Conservation (phyloP, 108 stramenopile genomes). For the Stephanodiscus minutulus region DNA sequence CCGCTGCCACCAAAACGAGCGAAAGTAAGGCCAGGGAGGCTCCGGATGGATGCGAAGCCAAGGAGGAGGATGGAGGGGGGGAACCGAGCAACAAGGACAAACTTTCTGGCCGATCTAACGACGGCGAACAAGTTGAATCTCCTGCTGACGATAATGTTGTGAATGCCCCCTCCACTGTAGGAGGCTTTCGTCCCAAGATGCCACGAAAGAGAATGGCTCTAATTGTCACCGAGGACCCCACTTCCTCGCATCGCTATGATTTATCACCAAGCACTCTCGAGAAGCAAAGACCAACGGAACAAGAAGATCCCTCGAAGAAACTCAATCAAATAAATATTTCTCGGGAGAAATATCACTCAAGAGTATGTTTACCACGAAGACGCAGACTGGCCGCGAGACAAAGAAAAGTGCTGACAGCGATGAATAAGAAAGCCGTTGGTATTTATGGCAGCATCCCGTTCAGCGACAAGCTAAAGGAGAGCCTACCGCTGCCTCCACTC, state of each 20-base stretch:
- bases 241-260: background rate
- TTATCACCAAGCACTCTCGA: background rate
- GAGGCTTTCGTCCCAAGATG: conserved; percentile 1
- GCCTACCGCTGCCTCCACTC: too few species aligned
- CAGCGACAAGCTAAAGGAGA: background rate
- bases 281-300: background rate
- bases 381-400: background rate
- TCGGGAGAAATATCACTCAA: background rate
- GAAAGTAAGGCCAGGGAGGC: too few species aligned
- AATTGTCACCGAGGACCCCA: background rate
- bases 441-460: background rate
- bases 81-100: too few species aligned
- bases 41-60: too few species aligned
- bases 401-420: background rate
- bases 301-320: background rate
- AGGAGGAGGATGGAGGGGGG: too few species aligned
- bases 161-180: background rate
- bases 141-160: background rate
- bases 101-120: background rate
- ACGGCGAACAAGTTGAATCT: background rate
- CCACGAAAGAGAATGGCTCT: background rate
- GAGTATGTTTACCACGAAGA: background rate
- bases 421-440: background rate
- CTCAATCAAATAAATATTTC: background rate
- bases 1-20: too few species aligned